Evolutionary conservation across 805 yeast genomes (phyloP).

Genomic region (Candida pini): DNA sequence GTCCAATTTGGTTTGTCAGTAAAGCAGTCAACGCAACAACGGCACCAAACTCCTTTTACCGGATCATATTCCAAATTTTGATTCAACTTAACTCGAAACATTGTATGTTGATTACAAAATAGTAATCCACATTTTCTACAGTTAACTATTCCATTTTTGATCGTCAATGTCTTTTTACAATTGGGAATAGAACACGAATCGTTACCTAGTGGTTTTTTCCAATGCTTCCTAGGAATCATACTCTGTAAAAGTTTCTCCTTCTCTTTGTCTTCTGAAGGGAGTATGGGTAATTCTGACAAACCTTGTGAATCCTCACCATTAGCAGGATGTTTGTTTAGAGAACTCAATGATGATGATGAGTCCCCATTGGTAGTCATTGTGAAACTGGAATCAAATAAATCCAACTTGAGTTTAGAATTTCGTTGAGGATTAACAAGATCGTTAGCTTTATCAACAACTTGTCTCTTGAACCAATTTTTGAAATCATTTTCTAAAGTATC

Average conservation of each 20-base stretch:
- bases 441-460: constrained; percentile 32
- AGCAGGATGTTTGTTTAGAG: neutral
- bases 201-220: constrained; percentile 45
- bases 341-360: neutral
- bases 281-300: no score
- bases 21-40: constrained; percentile 66
- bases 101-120: constrained; percentile 62
- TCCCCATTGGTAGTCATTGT: constrained; percentile 3
- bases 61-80: constrained; percentile 43
- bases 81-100: constrained; percentile 46
- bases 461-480: constrained; percentile 38
- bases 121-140: constrained; percentile 75
- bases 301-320: no score
- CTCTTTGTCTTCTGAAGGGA: neutral
- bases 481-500: constrained; percentile 36
- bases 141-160: constrained; percentile 55
- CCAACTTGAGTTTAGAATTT: constrained; percentile 43
- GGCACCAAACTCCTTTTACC: constrained; percentile 54
- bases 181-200: constrained; percentile 35
- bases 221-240: constrained; percentile 41
- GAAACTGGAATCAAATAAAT: constrained; percentile 41
- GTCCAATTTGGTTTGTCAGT: constrained; percentile 46
- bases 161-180: constrained; percentile 40
- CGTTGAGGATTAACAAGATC: constrained; percentile 29
- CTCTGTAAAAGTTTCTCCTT: constrained; percentile 1